phyloP scores from a whole-genome alignment of 2,329 filamentous ascomycete genomes.

The Cercospora sp. region DNA sequence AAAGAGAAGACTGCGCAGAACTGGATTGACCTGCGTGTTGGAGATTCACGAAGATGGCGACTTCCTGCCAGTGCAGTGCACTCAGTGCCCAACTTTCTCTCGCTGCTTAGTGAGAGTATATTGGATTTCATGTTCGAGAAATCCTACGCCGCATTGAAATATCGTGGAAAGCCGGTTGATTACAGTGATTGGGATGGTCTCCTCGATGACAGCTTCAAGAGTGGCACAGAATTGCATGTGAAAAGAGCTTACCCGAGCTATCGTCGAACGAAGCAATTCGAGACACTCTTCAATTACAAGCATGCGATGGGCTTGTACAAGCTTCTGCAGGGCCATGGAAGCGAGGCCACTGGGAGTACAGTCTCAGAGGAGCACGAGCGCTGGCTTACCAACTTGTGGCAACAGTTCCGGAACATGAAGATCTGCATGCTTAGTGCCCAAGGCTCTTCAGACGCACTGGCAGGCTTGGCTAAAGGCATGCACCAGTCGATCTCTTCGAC shows the following conservation, averaged over 20 bases:
- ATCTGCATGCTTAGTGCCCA: neutral
- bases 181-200: neutral
- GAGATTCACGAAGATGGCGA: constrained; percentile 9
- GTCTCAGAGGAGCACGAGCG: neutral
- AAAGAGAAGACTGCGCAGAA: neutral
- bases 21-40: constrained; percentile 3
- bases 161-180: neutral
- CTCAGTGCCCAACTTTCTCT: constrained; percentile 7
- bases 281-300: neutral
- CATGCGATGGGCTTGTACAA: neutral
- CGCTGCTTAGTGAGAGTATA: constrained; percentile 13
- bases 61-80: neutral
- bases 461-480: neutral
- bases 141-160: constrained; percentile 6
- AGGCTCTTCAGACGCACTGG: neutral
- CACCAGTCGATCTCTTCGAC: neutral
- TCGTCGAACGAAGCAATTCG: neutral
- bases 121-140: constrained; percentile 3
- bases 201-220: neutral
- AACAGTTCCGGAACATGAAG: neutral
- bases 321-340: neutral
- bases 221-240: neutral
- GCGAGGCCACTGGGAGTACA: neutral
- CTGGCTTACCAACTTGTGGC: neutral
- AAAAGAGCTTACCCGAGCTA: neutral